Evolutionary conservation across 495 filamentous ascomycete species (phyloP), one percentile per base, ranked within the genome.

Genomic region (Neurospora sp.): DNA sequence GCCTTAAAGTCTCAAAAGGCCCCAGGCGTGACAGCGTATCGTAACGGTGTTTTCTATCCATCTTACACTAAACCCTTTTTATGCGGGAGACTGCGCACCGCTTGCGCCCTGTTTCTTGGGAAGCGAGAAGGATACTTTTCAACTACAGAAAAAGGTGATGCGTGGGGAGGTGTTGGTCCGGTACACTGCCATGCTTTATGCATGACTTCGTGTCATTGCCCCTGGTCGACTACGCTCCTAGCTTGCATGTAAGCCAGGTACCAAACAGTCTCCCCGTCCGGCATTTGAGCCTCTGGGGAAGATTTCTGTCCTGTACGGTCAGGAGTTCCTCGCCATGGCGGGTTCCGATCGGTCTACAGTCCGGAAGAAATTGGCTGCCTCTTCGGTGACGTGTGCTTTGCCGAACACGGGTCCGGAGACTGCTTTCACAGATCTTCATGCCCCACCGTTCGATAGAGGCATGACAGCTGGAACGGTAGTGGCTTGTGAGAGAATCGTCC

Each of bases 161-260:
- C 72, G 62, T 39, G 31, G 70, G 71, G 46, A 39, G 70, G 18
- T 69, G 72, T 72, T 76, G 74, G 72, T 70, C 72, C 39, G 72
- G 39, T 42, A 71, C 39, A 70, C 76, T 74, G 76, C 76, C 72
- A 76, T 74, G 76, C 40, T 75, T 62, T 77, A 83, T 85, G 84
- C 84, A 84, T 80, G 82, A 79, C 79, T 82, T 83, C 82, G 82
- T 85, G 82, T 82, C 80, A 75, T 76, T 74, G 76, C 77, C 78
- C 79, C 82, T 77, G 77, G 78, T 84, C 80, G 77, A 62, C 54
- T 20, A 27, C 20, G 46, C 46, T 60, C 49, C 20, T 60, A 27
- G 49, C 49, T 60, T 60, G 49, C 49, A 60, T 60, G 54, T 62
- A 62, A 62, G 54, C 54, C 54, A 62, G 54, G 54, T 35, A 66